These are phyloP conservation scores for Silene latifolia DNA, from an alignment of 148 eudicot genomes.

Conservation along the genomic window DNA sequence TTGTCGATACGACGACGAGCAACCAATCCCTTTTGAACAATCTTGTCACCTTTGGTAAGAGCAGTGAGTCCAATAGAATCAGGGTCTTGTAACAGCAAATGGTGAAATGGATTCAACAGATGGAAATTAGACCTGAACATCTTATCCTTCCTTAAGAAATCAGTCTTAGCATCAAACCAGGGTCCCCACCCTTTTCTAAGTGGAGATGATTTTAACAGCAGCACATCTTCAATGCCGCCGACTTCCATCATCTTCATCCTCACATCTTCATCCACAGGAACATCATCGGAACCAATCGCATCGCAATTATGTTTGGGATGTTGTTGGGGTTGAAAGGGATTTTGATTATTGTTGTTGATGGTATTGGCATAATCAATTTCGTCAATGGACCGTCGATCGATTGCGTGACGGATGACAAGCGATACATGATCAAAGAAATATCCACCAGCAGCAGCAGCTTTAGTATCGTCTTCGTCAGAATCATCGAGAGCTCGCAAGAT, in stretches of 20 bases:
- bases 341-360: too few species aligned
- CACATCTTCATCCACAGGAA: conserved; percentile 58
- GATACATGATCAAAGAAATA: conserved; percentile 55
- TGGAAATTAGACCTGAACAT: conserved; percentile 83
- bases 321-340: conserved; percentile 28
- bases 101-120: conserved; percentile 60
- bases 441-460: background rate
- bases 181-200: conserved; percentile 87
- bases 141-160: conserved; percentile 74
- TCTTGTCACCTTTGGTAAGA: conserved; percentile 64
- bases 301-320: conserved; percentile 8
- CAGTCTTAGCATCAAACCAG: conserved; percentile 92
- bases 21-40: conserved; percentile 42
- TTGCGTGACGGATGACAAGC: conserved; percentile 50
- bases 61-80: conserved; percentile 66
- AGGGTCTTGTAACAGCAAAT: conserved; percentile 82
- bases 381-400: conserved; percentile 50
- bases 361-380: conserved; percentile 38
- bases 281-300: conserved; percentile 65
- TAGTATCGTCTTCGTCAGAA: conserved; percentile 14
- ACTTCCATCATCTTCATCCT: conserved; percentile 46
- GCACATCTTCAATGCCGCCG: conserved; percentile 60
- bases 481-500: conserved; percentile 14
- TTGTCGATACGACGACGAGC: too few species aligned
- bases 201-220: conserved; percentile 59